Evolutionary conservation across 768 basidiomycete species (phyloP).

Genomic region (Mrakia gelida): DNA sequence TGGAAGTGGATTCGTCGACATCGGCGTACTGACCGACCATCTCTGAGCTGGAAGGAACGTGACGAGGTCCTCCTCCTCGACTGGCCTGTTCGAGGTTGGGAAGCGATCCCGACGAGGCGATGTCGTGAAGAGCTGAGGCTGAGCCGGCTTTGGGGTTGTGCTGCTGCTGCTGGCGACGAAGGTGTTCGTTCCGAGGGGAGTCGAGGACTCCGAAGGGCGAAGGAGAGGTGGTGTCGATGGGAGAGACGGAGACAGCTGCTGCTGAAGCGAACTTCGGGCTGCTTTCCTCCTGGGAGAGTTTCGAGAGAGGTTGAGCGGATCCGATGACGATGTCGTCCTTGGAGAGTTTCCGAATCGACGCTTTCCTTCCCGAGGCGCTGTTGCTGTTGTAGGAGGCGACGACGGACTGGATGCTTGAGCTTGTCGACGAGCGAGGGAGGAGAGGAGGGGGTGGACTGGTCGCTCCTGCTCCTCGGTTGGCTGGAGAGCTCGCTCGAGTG

Average conservation of each 20-base stretch:
- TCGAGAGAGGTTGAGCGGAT: slow-evolving; percentile 55
- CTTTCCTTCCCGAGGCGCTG: neutral
- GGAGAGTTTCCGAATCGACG: slow-evolving; percentile 25
- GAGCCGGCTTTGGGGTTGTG: neutral
- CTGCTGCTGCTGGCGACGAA: neutral
- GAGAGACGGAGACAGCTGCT: slow-evolving; percentile 38
- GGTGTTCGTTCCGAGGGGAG: slow-evolving; percentile 7
- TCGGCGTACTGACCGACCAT: slow-evolving; percentile 8
- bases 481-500: slow-evolving; percentile 22
- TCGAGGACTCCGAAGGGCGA: neutral
- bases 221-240: neutral
- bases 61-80: slow-evolving; percentile 1
- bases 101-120: slow-evolving; percentile 30
- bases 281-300: slow-evolving; percentile 54
- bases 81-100: slow-evolving; percentile 17
- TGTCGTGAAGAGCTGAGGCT: neutral
- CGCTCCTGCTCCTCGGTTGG: neutral
- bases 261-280: slow-evolving; percentile 54
- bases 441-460: slow-evolving; percentile 3
- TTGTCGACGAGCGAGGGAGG: slow-evolving; percentile 45
- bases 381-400: slow-evolving; percentile 42
- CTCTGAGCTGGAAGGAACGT: neutral
- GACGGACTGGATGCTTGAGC: slow-evolving; percentile 41
- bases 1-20: neutral
- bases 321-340: slow-evolving; percentile 61